These are phyloP conservation scores for Cenchrus fungigraminus DNA, from an alignment of 176 grass and related monocot genomes.

Conservation along the genomic window DNA sequence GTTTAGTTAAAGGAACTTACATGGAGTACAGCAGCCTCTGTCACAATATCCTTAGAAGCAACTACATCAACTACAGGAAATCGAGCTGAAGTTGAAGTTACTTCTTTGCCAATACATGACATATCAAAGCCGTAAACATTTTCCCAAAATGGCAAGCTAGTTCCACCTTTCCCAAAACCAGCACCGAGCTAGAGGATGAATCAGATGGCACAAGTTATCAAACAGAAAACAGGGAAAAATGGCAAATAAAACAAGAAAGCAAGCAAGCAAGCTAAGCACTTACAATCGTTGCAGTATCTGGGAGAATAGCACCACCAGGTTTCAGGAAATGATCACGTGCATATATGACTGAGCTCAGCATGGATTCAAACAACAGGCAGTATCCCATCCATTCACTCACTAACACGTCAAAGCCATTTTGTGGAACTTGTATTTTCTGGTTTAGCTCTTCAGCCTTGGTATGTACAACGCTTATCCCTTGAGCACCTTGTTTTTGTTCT, in stretches of 20 bases:
- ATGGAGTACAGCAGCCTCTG: constrained; percentile 69
- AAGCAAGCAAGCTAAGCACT: constrained; percentile 23
- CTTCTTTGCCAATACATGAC: constrained; percentile 90
- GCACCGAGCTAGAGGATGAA: constrained; percentile 67
- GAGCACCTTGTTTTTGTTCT: constrained; percentile 23
- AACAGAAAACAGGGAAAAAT: constrained; percentile 28
- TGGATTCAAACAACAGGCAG: constrained; percentile 91
- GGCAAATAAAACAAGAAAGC: constrained; percentile 25
- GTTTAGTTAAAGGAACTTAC: constrained; percentile 54
- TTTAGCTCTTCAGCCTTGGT: constrained; percentile 90
- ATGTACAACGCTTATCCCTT: constrained; percentile 73
- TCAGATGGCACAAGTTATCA: constrained; percentile 26
- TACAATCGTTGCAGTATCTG: constrained; percentile 90
- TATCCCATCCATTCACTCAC: constrained; percentile 99
- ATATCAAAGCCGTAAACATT: constrained; percentile 93
- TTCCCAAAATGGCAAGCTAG: constrained; percentile 93
- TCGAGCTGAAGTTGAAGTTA: constrained; percentile 57
- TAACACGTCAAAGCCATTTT: constrained; percentile 74
- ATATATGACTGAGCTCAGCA: constrained; percentile 94
- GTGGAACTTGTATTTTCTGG: constrained; percentile 60
- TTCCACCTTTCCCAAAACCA: constrained; percentile 93
- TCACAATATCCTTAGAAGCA: constrained; percentile 70
- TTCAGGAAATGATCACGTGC: constrained; percentile 92
- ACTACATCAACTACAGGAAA: constrained; percentile 80
- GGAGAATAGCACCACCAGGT: constrained; percentile 89